Evolutionary conservation across 176 grass and related monocot genomes (phyloP), one percentile per base, ranked within the genome.

Genomic region (Carex scoparia): DNA sequence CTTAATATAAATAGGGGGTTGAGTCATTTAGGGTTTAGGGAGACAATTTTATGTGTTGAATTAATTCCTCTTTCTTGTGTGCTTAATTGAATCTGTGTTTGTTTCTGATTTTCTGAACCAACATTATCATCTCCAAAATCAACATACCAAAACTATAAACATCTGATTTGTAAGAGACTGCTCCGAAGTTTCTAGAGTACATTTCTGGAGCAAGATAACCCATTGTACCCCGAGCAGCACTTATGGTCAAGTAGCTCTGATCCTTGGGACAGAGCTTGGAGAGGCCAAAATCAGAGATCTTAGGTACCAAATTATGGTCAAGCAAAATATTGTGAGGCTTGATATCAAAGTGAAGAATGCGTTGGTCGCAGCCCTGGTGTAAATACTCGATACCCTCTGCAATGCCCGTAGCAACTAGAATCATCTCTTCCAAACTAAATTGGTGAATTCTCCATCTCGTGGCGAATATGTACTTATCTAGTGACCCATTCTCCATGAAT

Each of bases 321-420:
- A 94, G 42, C 72, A 94, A 85, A 14, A 92, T 87, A 12, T 94
- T 94, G 0, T 92, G 86, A 46, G 93, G 90, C 42, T 94, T 94
- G 35, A 94, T 90, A 37, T 94, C 93, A 58, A 33, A 40, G 38
- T 4, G 38, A 40, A 94, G 83, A 51, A 92, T 92, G 4, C 78
- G 86, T 0, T 84, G 85, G 19, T 13, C 90, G 14, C 91, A 91
- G 5, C 84, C 87, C 10, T 56, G 85, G 48, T 90, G 93, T 78
- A 94, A 84, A 84, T 91, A 94, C 15, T 88, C 92, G 55, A 94
- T 81, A 4, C 92, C 92, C 33, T 80, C 72, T 2, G 89, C 87
- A 28, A 90, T 88, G 38, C 93, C 90, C 30, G 83, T 38, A 63
- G 86, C 88, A 87, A 94, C 86, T 18, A 84, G 11, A 4, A 62